Percentiles rank a stretch among this genome's conserved stretches.
These are phyloP conservation scores for Cadophora luteo-olivacea DNA, from an alignment of 2,329 filamentous ascomycete genomes.

Conservation along the genomic window DNA sequence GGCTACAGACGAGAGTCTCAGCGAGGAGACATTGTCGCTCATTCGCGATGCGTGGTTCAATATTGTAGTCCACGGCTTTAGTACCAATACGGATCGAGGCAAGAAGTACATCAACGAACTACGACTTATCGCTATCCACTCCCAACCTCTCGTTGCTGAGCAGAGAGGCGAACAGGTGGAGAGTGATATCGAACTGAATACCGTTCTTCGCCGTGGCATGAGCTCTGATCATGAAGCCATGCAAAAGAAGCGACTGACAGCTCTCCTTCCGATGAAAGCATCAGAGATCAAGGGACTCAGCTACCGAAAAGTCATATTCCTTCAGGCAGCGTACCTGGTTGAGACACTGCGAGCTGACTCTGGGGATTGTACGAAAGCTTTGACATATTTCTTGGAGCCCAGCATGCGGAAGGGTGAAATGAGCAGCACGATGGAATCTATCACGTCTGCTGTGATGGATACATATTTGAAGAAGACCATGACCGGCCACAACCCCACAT, in stretches of 20 bases:
- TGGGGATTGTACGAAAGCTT: conserved; percentile 87
- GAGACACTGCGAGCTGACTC: conserved; percentile 86
- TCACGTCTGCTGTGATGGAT: conserved; percentile 73
- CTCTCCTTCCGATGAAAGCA: conserved; percentile 77
- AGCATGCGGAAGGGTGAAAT: conserved; percentile 73
- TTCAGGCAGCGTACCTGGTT: conserved; percentile 88
- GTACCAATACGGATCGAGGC: conserved; percentile 73
- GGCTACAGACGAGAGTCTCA: conserved; percentile 51
- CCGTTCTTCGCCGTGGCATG: conserved; percentile 85
- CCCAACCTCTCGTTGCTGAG: conserved; percentile 84
- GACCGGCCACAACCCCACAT: conserved; percentile 72
- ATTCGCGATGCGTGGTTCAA: conserved; percentile 98
- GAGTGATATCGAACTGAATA: conserved; percentile 96
- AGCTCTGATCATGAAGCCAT: conserved; percentile 77
- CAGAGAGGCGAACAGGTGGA: conserved; percentile 89
- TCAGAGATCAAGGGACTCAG: conserved; percentile 81
- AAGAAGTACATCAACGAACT: conserved; percentile 79
- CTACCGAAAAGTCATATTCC: conserved; percentile 90
- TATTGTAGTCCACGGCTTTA: conserved; percentile 92
- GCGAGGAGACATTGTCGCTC: conserved; percentile 75
- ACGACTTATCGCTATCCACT: conserved; percentile 83
- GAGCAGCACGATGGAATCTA: conserved; percentile 68
- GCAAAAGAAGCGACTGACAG: conserved; percentile 80
- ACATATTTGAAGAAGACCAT: conserved; percentile 81
- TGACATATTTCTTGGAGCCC: conserved; percentile 94